Evolutionary conservation across 2,329 filamentous ascomycete genomes (phyloP).

Genomic region (Penicillium capsulatum): DNA sequence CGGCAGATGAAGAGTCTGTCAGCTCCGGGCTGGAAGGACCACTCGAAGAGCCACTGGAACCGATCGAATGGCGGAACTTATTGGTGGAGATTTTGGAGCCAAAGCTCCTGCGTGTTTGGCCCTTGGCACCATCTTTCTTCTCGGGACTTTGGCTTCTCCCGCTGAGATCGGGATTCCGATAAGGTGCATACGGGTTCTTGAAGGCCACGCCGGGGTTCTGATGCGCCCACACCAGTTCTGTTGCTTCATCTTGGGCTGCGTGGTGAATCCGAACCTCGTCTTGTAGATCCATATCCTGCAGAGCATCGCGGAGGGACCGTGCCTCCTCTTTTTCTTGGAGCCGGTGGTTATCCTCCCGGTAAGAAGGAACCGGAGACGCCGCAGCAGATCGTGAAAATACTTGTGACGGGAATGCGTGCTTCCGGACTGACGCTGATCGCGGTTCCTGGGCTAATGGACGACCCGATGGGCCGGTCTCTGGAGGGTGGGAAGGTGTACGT

Average conservation of each 20-base stretch:
- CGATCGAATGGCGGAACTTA: constrained; percentile 16
- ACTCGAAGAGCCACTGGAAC: constrained; percentile 17
- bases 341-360: constrained; percentile 53
- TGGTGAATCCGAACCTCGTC: constrained; percentile 53
- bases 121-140: constrained; percentile 26
- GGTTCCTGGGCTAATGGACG: constrained; percentile 41
- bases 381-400: constrained; percentile 29
- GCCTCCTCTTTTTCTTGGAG: constrained; percentile 58
- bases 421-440: constrained; percentile 28
- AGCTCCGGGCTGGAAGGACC: constrained; percentile 19
- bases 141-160: constrained; percentile 43
- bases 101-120: constrained; percentile 27
- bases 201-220: constrained; percentile 50
- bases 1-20: constrained; percentile 3
- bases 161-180: constrained; percentile 43
- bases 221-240: constrained; percentile 62
- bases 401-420: constrained; percentile 37
- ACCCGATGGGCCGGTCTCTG: constrained; percentile 28
- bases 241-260: constrained; percentile 60
- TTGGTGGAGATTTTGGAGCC: constrained; percentile 6
- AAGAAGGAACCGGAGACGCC: constrained; percentile 41
- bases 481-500: constrained; percentile 29
- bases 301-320: constrained; percentile 51
- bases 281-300: constrained; percentile 56
- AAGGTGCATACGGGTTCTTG: constrained; percentile 47